Percentiles rank a stretch among this genome's conserved stretches.
Conservation (phyloP, 345 rosid genomes). For the Corymbia maculata region DNA sequence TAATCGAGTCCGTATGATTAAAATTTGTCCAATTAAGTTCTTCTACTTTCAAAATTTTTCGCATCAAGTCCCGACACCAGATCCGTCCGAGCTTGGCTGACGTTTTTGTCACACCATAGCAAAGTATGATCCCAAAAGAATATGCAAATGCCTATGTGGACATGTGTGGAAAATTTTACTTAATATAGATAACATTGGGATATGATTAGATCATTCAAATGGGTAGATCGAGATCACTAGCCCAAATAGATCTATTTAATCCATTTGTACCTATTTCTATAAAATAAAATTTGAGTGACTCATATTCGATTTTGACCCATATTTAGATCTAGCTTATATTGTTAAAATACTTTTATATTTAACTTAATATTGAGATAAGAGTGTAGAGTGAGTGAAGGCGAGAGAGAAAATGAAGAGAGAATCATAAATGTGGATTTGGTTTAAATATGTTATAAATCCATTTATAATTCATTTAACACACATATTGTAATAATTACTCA, state of each 20-base stretch:
- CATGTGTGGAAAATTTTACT: not conserved
- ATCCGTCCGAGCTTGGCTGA: not conserved
- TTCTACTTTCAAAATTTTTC: no score
- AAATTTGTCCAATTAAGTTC: not conserved
- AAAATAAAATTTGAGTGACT: no score
- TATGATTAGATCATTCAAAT: not conserved
- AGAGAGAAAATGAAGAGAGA: not conserved
- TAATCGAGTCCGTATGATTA: not conserved
- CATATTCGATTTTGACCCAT: not conserved
- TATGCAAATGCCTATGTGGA: not conserved
- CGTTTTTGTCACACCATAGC: not conserved
- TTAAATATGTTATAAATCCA: not conserved
- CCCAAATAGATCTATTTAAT: not conserved
- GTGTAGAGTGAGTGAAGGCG: fast-evolving
- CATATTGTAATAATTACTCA: no score
- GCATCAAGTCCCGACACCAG: not conserved
- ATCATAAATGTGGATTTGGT: no score
- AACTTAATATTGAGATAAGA: not conserved
- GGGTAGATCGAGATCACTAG: not conserved
- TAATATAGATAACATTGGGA: not conserved
- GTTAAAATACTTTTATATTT: not conserved
- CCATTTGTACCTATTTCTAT: no score
- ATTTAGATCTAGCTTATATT: not conserved
- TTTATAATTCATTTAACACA: no score
- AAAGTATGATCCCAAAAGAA: not conserved